phyloP scores from a whole-genome alignment of 1,284 basidiomycete genomes.

The Sporisorium reilianum region DNA sequence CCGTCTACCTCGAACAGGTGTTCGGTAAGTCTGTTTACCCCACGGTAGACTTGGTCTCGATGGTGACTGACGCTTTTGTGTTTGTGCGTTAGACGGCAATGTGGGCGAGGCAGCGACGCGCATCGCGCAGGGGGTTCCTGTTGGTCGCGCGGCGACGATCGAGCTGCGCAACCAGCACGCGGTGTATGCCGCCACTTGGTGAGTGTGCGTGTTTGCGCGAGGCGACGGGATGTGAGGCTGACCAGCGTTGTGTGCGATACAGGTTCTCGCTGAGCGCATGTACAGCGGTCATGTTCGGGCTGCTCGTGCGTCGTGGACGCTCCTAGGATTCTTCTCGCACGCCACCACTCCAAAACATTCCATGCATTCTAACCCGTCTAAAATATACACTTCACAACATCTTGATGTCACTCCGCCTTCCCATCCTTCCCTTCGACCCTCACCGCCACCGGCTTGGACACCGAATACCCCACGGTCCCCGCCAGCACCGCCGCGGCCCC shows the following conservation, averaged over 20 bases:
- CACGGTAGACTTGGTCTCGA: too few species aligned
- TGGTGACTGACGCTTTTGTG: background rate
- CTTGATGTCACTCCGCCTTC: background rate
- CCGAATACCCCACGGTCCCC: constrained; percentile 78
- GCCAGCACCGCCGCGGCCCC: constrained; percentile 75
- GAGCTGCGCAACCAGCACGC: constrained; percentile 94
- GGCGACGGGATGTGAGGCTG: too few species aligned
- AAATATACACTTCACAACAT: constrained; percentile 1
- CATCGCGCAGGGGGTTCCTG: constrained; percentile 81
- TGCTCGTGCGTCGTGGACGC: constrained; percentile 49
- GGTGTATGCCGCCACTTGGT: constrained; percentile 97
- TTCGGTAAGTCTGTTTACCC: constrained; percentile 42
- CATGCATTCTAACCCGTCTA: background rate
- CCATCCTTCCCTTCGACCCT: background rate
- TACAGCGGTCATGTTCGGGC: constrained; percentile 60
- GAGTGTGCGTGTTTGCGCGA: too few species aligned
- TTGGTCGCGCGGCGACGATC: constrained; percentile 85
- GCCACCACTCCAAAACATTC: constrained; percentile 5
- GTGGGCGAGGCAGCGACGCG: constrained; percentile 77
- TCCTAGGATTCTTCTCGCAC: constrained; percentile 5
- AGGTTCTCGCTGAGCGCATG: constrained; percentile 61
- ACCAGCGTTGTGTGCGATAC: background rate
- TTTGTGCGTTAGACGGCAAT: constrained; percentile 74
- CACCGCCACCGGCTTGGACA: constrained; percentile 14
- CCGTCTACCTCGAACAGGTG: constrained; percentile 64